Conservation (phyloP, 2,329 filamentous ascomycete genomes). For the Diplocarpon rosae region DNA sequence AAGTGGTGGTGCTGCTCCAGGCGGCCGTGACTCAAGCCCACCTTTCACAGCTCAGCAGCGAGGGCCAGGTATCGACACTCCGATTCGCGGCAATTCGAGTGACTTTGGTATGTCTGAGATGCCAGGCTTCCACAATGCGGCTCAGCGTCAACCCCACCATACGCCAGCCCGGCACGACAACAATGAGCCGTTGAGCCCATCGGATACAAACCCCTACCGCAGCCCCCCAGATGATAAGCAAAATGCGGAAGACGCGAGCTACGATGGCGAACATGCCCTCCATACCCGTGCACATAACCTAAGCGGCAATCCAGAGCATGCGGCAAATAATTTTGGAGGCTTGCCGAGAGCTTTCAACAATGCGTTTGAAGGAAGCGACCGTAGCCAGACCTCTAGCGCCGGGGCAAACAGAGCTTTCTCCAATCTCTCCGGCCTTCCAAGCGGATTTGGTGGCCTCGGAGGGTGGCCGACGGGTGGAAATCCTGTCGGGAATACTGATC, state of each 20-base stretch:
- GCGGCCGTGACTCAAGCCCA: slow-evolving; percentile 58
- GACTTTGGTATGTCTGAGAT: slow-evolving; percentile 55
- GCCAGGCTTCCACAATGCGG: slow-evolving; percentile 46
- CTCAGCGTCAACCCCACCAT: slow-evolving; percentile 34
- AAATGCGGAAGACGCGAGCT: slow-evolving; percentile 37
- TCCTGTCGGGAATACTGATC: slow-evolving; percentile 57
- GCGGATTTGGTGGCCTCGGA: slow-evolving; percentile 31
- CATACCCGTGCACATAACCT: slow-evolving; percentile 42
- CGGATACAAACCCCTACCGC: slow-evolving; percentile 91
- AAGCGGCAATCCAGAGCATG: slow-evolving; percentile 40
- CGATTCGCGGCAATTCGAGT: slow-evolving; percentile 32
- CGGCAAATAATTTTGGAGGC: slow-evolving; percentile 41
- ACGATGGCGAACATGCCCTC: slow-evolving; percentile 22
- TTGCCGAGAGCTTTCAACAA: slow-evolving; percentile 39
- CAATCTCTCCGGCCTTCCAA: slow-evolving; percentile 46
- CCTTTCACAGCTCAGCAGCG: slow-evolving; percentile 33
- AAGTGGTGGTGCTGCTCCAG: slow-evolving; percentile 61
- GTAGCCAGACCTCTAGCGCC: slow-evolving; percentile 85
- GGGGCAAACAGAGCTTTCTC: slow-evolving; percentile 63
- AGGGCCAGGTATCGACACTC: slow-evolving; percentile 34
- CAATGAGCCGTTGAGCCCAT: slow-evolving; percentile 76
- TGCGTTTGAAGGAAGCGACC: slow-evolving; percentile 59
- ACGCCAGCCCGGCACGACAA: slow-evolving; percentile 32
- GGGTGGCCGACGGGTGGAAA: slow-evolving; percentile 40
- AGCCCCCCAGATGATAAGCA: slow-evolving; percentile 69